phyloP scores from a whole-genome alignment of 208 protist species.

The Wallacemonas sp. region DNA sequence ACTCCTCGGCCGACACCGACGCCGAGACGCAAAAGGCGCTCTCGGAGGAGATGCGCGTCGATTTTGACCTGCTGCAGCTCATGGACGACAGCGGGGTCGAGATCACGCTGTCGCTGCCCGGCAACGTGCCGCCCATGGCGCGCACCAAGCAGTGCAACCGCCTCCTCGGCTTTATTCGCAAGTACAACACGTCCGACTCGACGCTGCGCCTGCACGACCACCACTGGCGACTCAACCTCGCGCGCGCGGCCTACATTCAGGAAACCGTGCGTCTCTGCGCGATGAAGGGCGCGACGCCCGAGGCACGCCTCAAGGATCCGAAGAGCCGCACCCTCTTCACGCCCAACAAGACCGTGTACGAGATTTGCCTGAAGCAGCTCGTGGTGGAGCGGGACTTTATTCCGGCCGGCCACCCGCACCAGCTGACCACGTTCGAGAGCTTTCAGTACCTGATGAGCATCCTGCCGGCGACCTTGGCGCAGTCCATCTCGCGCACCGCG shows the following conservation, averaged over 20 bases:
- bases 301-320: constrained; percentile 33
- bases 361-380: constrained; percentile 54
- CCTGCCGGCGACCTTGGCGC: constrained; percentile 26
- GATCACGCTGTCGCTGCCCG: constrained; percentile 33
- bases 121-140: constrained; percentile 42
- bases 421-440: constrained; percentile 50
- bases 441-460: constrained; percentile 43
- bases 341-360: constrained; percentile 49
- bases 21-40: constrained; percentile 28
- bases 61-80: constrained; percentile 47
- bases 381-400: constrained; percentile 46
- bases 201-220: constrained; percentile 50
- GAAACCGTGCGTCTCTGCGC: constrained; percentile 54
- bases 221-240: constrained; percentile 60
- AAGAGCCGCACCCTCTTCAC: constrained; percentile 39
- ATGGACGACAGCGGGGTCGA: constrained; percentile 44
- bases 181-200: constrained; percentile 39
- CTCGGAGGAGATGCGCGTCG: constrained; percentile 34
- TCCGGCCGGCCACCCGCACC: constrained; percentile 47
- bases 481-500: constrained; percentile 20
- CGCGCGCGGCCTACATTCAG: constrained; percentile 47
- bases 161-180: constrained; percentile 44
- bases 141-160: constrained; percentile 48
- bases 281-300: constrained; percentile 44
- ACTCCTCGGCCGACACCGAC: constrained; percentile 44